Evolutionary conservation across 805 yeast species (phyloP), one percentile per base, ranked within the genome.

Genomic region (Starmerella ratchasimensis): DNA sequence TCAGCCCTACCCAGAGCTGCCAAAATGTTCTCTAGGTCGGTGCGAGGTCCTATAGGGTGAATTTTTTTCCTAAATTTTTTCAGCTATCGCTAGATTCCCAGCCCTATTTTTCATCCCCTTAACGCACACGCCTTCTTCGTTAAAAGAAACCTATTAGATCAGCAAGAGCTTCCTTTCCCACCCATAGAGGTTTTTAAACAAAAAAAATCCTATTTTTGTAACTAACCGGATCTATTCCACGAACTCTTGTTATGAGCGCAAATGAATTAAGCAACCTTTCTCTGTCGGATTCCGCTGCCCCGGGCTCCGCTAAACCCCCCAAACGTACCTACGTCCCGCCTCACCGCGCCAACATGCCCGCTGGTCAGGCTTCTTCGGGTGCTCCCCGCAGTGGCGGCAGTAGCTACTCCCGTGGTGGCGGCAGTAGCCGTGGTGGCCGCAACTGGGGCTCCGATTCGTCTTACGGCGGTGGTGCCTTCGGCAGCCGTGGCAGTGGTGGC

Each of bases 311-410:
- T 8, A 15, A 18, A 15, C 14, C 27, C 29, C 20, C 7, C 31
- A 15, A 36, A 26, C 37, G 28, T 18, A 31, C 66, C 27, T 72
- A 72, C 57, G 73, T 70, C 29, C 78, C 77, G 33, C 78, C 78
- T 47, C 76, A 72, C 55, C 50, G 50, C 24, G 51, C 52, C 21
- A 41, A 48, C 41, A 29, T 28, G 38, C 47, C 44, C 29, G 33
- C 18, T 9, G 17, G 54, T 61, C 36, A 51, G 39, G 45, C 51
- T 38, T 39, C 37, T 41, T 21, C 28, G 9, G 5, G 13, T 9
- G 7, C 27, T 15, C 4, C 17, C 43, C 54, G 27, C 38, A 29
- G 39, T 42, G 46, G 48, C 31, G 45, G 49, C 41, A 46, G 35
- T 28, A 15, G 21, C 20, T 32, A 32, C 28, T 25, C 24, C 24